Conservation (phyloP, 495 filamentous ascomycete genomes). For the Thozetella sp. region DNA sequence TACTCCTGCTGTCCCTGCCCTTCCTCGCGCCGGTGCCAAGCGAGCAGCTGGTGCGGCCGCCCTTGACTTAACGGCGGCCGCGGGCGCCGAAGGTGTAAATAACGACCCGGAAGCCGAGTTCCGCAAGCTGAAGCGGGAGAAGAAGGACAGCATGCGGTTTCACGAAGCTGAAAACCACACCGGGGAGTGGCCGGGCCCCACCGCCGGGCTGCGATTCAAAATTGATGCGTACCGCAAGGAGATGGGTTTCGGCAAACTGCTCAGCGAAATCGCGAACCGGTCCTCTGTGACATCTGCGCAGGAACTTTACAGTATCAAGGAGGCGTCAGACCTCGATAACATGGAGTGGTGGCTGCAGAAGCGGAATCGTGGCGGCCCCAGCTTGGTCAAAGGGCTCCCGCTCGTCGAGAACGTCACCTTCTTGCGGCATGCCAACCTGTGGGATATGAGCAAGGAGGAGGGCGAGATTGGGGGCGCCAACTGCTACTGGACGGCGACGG, state of each 20-base stretch:
- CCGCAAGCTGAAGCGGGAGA: not conserved
- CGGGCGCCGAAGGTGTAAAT: not conserved
- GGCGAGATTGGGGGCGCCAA: slow-evolving; percentile 3
- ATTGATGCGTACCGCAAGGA: not conserved
- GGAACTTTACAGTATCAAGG: not conserved
- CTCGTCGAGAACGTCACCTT: slow-evolving; percentile 14
- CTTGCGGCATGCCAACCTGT: slow-evolving; percentile 1
- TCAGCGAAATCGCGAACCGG: not conserved
- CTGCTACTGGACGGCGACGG: slow-evolving; percentile 17
- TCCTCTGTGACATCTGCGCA: not conserved
- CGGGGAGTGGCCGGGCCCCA: slow-evolving; percentile 3
- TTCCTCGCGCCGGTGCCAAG: no score
- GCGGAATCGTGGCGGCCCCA: not conserved
- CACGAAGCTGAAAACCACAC: slow-evolving; percentile 2
- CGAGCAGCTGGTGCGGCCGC: not conserved
- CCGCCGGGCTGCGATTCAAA: not conserved
- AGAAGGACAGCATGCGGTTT: not conserved
- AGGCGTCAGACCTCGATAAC: not conserved
- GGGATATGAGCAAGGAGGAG: not conserved
- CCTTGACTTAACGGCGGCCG: not conserved
- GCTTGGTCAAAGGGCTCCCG: slow-evolving; percentile 12
- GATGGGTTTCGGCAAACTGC: not conserved
- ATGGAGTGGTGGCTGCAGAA: not conserved
- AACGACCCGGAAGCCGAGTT: not conserved
- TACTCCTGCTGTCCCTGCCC: no score